A percentile compares a stretch with the other conserved stretches of the same genome.
Evolutionary conservation across 2,329 filamentous ascomycete species (phyloP).

Genomic region (Blastomyces gilchristii): DNA sequence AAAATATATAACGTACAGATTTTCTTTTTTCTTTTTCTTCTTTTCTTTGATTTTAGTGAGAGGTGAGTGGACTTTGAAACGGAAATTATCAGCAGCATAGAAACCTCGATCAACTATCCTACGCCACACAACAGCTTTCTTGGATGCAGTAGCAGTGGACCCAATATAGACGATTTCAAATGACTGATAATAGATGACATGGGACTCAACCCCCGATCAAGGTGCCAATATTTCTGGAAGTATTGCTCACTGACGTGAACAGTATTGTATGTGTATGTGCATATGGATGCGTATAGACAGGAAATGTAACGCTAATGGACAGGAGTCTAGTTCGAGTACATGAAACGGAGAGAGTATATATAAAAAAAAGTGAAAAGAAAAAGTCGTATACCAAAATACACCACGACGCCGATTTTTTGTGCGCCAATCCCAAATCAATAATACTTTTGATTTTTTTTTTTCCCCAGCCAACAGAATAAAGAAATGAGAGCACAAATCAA

Average conservation of each 20-base stretch:
- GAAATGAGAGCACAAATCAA: neutral
- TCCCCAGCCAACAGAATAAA: neutral
- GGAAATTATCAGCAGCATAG: neutral
- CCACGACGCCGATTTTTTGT: neutral
- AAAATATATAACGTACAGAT: neutral
- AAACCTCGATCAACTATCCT: neutral
- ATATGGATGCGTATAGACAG: neutral
- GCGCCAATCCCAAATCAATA: neutral
- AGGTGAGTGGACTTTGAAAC: neutral
- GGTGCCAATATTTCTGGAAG: neutral
- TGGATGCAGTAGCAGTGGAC: neutral
- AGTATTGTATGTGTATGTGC: neutral
- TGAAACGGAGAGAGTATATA: neutral
- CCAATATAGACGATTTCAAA: neutral
- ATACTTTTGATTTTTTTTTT: neutral
- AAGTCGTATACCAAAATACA: neutral
- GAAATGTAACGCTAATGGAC: neutral
- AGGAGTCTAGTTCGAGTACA: neutral
- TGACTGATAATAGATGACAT: neutral
- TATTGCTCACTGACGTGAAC: neutral
- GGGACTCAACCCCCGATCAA: neutral
- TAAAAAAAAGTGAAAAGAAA: neutral
- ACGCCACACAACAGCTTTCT: neutral
- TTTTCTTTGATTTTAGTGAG: too few relatives aligned
- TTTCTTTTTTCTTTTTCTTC: neutral